These are phyloP conservation scores for Botryotinia globosa DNA, from an alignment of 2,329 filamentous ascomycete species.

Conservation along the genomic window DNA sequence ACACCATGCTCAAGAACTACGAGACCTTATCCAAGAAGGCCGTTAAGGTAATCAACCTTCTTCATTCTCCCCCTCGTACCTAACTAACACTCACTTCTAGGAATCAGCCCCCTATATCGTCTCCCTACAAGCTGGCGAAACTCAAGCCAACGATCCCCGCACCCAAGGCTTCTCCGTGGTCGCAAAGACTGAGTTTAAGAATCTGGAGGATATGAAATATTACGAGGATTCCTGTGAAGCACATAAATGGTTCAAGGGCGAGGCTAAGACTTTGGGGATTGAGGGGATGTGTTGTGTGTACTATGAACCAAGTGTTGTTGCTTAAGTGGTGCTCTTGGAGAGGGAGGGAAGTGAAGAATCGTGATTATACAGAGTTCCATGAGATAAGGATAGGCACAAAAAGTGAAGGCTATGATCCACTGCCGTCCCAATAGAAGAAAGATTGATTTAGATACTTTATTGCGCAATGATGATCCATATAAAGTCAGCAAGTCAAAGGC, in stretches of 20 bases:
- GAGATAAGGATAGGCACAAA: background rate
- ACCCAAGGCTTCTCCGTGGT: slow-evolving; percentile 55
- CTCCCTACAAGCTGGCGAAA: slow-evolving; percentile 46
- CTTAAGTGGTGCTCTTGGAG: background rate
- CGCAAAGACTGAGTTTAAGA: slow-evolving; percentile 52
- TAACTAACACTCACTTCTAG: slow-evolving; percentile 38
- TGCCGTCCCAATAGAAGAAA: background rate
- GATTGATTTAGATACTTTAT: background rate
- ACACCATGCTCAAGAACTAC: slow-evolving; percentile 43
- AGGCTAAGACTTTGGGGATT: slow-evolving; percentile 23
- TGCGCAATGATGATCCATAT: background rate
- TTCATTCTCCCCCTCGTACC: background rate
- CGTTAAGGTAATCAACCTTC: slow-evolving; percentile 41
- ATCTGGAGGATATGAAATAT: slow-evolving; percentile 56
- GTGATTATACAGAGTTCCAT: background rate
- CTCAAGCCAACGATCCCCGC: slow-evolving; percentile 48
- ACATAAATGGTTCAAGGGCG: slow-evolving; percentile 48
- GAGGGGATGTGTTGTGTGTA: slow-evolving; percentile 36
- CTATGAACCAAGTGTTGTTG: slow-evolving; percentile 31
- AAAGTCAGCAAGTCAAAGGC: background rate
- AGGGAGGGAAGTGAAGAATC: background rate
- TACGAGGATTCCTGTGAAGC: slow-evolving; percentile 57
- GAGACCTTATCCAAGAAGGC: slow-evolving; percentile 39
- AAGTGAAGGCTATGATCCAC: background rate
- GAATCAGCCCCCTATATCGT: slow-evolving; percentile 58